Percentiles rank a stretch among this genome's conserved stretches.
These are phyloP conservation scores for Fusarium marasasianum DNA, from an alignment of 2,329 filamentous ascomycete species.

Conservation along the genomic window DNA sequence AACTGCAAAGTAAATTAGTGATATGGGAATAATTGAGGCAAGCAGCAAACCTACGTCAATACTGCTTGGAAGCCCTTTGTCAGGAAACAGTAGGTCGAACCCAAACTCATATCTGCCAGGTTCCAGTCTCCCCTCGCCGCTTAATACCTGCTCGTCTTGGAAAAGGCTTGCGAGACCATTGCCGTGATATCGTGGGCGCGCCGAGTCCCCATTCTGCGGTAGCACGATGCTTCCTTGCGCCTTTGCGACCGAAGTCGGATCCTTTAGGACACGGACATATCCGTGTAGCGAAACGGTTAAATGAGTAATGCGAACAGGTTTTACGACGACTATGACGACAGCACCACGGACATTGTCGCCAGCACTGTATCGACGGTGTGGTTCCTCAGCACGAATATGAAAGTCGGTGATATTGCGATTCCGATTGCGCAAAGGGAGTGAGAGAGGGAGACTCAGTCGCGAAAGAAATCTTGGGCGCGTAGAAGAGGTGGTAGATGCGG, in stretches of 20 bases:
- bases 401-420: constrained; percentile 79
- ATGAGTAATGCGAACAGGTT: constrained; percentile 81
- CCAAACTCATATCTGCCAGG: constrained; percentile 82
- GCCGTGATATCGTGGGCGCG: constrained; percentile 69
- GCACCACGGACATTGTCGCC: constrained; percentile 79
- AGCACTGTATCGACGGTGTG: constrained; percentile 78
- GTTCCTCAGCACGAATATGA: constrained; percentile 79
- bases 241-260: constrained; percentile 65
- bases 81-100: constrained; percentile 76
- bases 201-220: constrained; percentile 50
- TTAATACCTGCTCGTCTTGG: constrained; percentile 82
- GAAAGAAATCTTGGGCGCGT: constrained; percentile 57
- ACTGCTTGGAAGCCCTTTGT: constrained; percentile 81
- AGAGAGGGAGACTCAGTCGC: constrained; percentile 61
- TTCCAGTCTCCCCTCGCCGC: constrained; percentile 79
- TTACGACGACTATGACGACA: constrained; percentile 77
- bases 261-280: constrained; percentile 82
- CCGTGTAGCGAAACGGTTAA: constrained; percentile 81
- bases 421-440: constrained; percentile 60
- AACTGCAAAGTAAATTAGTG: constrained; percentile 67
- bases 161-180: constrained; percentile 85
- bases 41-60: constrained; percentile 77
- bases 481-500: constrained; percentile 37
- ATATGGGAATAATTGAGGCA: not conserved
- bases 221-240: constrained; percentile 57